Evolutionary conservation across 768 basidiomycete species (phyloP).

Genomic region (Floccularia luteovirens): DNA sequence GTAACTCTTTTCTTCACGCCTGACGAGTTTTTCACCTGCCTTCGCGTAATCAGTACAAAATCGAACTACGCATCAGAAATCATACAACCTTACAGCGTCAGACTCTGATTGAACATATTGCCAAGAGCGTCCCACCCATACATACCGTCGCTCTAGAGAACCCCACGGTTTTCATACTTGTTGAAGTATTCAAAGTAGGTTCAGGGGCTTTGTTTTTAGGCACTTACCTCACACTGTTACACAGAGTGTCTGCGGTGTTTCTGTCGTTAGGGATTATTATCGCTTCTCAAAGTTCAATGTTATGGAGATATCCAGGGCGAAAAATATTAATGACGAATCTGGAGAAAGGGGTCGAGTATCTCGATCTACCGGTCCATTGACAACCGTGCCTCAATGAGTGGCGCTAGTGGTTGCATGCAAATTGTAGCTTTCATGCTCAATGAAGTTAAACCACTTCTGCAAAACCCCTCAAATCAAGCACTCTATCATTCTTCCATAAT

Average conservation of each 20-base stretch:
- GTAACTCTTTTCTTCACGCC: too few relatives aligned
- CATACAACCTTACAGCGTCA: slow-evolving; percentile 62
- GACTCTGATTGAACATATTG: slow-evolving; percentile 58
- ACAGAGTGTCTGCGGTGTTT: slow-evolving; percentile 73
- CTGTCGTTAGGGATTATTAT: slow-evolving; percentile 69
- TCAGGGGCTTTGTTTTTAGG: neutral
- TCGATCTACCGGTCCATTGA: neutral
- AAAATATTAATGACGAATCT: slow-evolving; percentile 22
- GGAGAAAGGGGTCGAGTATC: slow-evolving; percentile 10
- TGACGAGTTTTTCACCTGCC: too few relatives aligned
- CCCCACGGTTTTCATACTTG: slow-evolving; percentile 67
- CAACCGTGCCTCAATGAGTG: too few relatives aligned
- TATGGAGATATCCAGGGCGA: slow-evolving; percentile 56
- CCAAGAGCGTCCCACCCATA: slow-evolving; percentile 58
- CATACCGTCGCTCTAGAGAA: slow-evolving; percentile 63
- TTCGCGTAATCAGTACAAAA: slow-evolving; percentile 79
- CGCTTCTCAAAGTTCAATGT: slow-evolving; percentile 72
- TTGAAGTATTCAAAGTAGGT: slow-evolving; percentile 78
- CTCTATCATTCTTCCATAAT: too few relatives aligned
- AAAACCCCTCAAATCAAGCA: too few relatives aligned
- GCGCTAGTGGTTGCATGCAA: too few relatives aligned
- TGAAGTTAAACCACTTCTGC: too few relatives aligned
- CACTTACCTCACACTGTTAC: slow-evolving; percentile 2
- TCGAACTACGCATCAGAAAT: slow-evolving; percentile 69
- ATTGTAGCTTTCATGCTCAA: too few relatives aligned